Evolutionary conservation across 257 asterid species (phyloP), one percentile per base, ranked within the genome.

Genomic region (Petunia axillaris): DNA sequence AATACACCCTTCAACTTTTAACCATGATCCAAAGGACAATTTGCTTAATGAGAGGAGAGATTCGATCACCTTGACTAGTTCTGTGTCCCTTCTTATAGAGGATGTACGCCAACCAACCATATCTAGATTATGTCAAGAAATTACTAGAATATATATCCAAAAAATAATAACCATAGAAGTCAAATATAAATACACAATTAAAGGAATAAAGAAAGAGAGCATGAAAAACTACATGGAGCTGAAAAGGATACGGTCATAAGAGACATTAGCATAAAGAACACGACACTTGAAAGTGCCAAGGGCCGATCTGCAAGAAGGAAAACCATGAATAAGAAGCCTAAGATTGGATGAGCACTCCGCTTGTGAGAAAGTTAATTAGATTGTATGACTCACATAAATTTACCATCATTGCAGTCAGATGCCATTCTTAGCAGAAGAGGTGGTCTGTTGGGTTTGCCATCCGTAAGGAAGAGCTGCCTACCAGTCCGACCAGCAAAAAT

Each of bases 21-120:
- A 25, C 25, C 25, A 25, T 25, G 25, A 25, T 25, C 25, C 25
- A 25, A 25, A 25, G 25, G 25, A 25, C 25, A 25, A 25, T 25
- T 25, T 25, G 25, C 25, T 25, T 25, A 25, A 25, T 25, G 25
- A 25, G 25, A 25, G 25, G 25, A 25, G 25, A 25, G 25, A 65
- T 58, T 37, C 54, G 66, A 76, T 84, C 86, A 93, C 98, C 92
- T 87, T 87, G 74, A 87, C 90, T 82, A 95, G 97, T 87, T 95
- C 94, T 5, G 80, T 85, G 89, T 91, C 98, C 83, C 99, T 90
- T 88, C 99, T 83, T 75, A 95, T 84, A 58, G 98, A 95, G 39
- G 98, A 91, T 53, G 98, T 95, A 54, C 99, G 97, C 98, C 98
- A 95, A 73, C 99, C 99, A 87, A 93, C 99, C 97, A 92, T 84